phyloP scores from a whole-genome alignment of 1,284 basidiomycete genomes.

The Marasmius sp. region DNA sequence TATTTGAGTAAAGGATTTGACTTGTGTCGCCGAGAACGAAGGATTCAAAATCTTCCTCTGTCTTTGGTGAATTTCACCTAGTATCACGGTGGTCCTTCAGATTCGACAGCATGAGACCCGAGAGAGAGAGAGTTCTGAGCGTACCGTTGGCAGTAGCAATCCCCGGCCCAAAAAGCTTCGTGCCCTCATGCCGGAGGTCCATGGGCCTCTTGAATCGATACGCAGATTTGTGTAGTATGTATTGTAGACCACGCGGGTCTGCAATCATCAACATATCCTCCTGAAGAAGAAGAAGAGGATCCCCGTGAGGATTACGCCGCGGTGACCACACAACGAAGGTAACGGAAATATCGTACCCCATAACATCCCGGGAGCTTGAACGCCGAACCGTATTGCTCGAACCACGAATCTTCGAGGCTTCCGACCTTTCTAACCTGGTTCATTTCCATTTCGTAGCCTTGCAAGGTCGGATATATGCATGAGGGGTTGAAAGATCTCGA shows the following conservation, averaged over 20 bases:
- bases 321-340: too few relatives aligned
- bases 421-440: slow-evolving; percentile 29
- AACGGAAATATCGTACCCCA: too few relatives aligned
- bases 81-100: neutral
- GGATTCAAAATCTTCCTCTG: neutral
- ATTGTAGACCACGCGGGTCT: neutral
- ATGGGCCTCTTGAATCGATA: neutral
- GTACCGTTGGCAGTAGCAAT: neutral
- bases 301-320: neutral
- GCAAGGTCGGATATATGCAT: neutral
- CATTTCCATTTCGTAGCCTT: slow-evolving; percentile 23
- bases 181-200: neutral
- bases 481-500: too few relatives aligned
- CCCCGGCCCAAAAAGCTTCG: neutral
- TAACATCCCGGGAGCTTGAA: slow-evolving; percentile 26
- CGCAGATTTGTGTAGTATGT: neutral
- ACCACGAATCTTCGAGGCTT: slow-evolving; percentile 27
- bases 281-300: neutral
- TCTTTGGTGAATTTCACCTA: neutral
- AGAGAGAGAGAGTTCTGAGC: too few relatives aligned
- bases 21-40: neutral
- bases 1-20: neutral
- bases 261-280: neutral
- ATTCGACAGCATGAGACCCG: neutral
- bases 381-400: slow-evolving; percentile 29